phyloP scores from a whole-genome alignment of 352 stramenopile genomes.

The Paralagenidium karlingii region DNA sequence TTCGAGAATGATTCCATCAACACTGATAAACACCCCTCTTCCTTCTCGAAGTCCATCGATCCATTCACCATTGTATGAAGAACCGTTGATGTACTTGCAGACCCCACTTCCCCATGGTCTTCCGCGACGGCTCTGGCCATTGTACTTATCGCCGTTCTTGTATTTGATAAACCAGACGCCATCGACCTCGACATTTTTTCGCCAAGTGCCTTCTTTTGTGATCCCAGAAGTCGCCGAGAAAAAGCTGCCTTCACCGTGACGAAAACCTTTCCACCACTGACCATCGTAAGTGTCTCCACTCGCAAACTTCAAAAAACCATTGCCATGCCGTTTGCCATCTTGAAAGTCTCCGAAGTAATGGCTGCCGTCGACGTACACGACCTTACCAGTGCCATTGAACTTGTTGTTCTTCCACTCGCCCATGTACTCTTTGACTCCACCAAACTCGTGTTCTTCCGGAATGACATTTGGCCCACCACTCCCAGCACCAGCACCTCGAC shows the following conservation, averaged over 20 bases:
- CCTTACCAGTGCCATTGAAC: constrained; percentile 72
- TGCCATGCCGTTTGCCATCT: constrained; percentile 59
- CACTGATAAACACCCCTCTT: constrained; percentile 50
- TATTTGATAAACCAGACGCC: constrained; percentile 59
- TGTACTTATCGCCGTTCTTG: constrained; percentile 68
- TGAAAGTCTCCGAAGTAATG: constrained; percentile 82
- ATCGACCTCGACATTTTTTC: constrained; percentile 37
- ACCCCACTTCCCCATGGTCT: constrained; percentile 67
- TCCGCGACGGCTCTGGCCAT: constrained; percentile 35
- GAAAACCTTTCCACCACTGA: constrained; percentile 60
- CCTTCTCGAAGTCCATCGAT: constrained; percentile 74
- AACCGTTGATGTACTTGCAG: constrained; percentile 84
- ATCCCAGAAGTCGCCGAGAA: constrained; percentile 41
- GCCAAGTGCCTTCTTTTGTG: constrained; percentile 61
- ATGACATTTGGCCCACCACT: no score
- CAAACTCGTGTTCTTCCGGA: constrained; percentile 17
- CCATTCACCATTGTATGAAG: constrained; percentile 83
- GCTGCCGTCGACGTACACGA: constrained; percentile 74
- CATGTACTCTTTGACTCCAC: constrained; percentile 40
- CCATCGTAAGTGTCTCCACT: constrained; percentile 49
- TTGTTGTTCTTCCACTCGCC: constrained; percentile 45
- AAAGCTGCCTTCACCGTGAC: constrained; percentile 42
- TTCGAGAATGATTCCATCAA: constrained; percentile 47
- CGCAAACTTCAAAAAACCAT: constrained; percentile 28
- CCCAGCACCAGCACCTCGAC: no score